phyloP scores from a whole-genome alignment of 116 monocot genomes.

The Posidonia oceanica region DNA sequence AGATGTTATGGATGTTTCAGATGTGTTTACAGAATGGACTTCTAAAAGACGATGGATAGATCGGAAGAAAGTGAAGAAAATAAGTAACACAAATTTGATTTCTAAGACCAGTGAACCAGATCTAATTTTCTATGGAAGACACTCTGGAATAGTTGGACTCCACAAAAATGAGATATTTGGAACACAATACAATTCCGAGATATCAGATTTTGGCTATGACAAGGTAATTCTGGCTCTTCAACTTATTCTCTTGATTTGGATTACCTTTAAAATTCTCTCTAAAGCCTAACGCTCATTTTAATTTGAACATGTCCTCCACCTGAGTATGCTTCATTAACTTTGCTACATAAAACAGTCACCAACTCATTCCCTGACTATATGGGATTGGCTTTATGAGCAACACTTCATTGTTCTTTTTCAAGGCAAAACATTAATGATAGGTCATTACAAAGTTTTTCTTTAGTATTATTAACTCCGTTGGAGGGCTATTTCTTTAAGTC shows the following conservation, averaged over 20 bases:
- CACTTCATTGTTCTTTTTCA: neutral
- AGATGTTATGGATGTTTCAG: constrained; percentile 5
- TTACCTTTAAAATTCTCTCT: neutral
- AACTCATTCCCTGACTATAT: too few relatives aligned
- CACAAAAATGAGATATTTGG: constrained; percentile 35
- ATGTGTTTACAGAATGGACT: constrained; percentile 63
- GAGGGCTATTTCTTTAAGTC: too few relatives aligned
- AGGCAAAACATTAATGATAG: too few relatives aligned
- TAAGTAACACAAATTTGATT: constrained; percentile 13
- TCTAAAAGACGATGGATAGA: constrained; percentile 64
- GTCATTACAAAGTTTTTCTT: too few relatives aligned
- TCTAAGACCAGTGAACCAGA: constrained; percentile 37
- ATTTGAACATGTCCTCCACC: too few relatives aligned
- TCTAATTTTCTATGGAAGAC: constrained; percentile 78
- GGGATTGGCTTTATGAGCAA: neutral
- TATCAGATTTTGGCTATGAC: constrained; percentile 61
- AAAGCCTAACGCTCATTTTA: too few relatives aligned
- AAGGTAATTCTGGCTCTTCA: constrained; percentile 26
- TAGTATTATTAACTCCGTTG: too few relatives aligned
- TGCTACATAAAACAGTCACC: too few relatives aligned
- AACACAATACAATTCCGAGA: constrained; percentile 15
- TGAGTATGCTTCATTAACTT: too few relatives aligned
- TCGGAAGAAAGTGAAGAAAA: constrained; percentile 44
- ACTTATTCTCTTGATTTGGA: neutral
- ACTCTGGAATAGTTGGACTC: constrained; percentile 70